Percentiles rank a stretch among this genome's conserved stretches.
These are phyloP conservation scores for Umbelopsis sp. DNA, from an alignment of 192 early-diverging fungal genomes.

Conservation along the genomic window DNA sequence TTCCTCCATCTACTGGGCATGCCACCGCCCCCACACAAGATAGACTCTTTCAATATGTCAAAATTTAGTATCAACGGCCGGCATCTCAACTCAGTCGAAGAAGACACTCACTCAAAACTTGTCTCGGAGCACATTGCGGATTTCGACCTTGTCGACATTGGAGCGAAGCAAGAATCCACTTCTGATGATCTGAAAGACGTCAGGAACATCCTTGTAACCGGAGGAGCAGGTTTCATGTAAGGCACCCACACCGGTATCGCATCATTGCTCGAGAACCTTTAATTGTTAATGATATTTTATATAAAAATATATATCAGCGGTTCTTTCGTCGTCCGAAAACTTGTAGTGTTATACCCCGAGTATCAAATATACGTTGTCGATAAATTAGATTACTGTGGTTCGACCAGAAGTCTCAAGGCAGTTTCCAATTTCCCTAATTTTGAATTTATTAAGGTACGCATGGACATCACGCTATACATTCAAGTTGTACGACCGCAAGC, in stretches of 20 bases:
- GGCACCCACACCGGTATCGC: background rate
- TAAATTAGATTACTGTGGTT: slow-evolving; percentile 82
- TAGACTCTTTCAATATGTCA: background rate
- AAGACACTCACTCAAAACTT: slow-evolving; percentile 10
- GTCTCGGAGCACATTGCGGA: slow-evolving; percentile 25
- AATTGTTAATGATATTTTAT: background rate
- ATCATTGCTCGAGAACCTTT: background rate
- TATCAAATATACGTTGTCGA: slow-evolving; percentile 71
- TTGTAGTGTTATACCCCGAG: slow-evolving; percentile 68
- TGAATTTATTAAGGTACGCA: slow-evolving; percentile 63
- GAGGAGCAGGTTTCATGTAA: slow-evolving; percentile 87
- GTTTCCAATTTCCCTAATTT: slow-evolving; percentile 56
- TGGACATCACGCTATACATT: background rate
- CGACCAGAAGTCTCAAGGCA: slow-evolving; percentile 55
- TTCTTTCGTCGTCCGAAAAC: slow-evolving; percentile 62
- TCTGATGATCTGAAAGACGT: slow-evolving; percentile 41
- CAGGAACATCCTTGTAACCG: slow-evolving; percentile 74
- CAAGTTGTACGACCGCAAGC: background rate
- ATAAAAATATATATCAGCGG: slow-evolving; percentile 48
- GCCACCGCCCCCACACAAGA: background rate
- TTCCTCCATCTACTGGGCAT: background rate
- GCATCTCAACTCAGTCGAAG: background rate
- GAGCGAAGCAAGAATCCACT: slow-evolving; percentile 21
- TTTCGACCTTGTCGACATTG: slow-evolving; percentile 47
- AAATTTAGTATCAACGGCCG: background rate